These are phyloP conservation scores for Ascochyta lentis DNA, from an alignment of 2,329 filamentous ascomycete genomes.

Conservation along the genomic window DNA sequence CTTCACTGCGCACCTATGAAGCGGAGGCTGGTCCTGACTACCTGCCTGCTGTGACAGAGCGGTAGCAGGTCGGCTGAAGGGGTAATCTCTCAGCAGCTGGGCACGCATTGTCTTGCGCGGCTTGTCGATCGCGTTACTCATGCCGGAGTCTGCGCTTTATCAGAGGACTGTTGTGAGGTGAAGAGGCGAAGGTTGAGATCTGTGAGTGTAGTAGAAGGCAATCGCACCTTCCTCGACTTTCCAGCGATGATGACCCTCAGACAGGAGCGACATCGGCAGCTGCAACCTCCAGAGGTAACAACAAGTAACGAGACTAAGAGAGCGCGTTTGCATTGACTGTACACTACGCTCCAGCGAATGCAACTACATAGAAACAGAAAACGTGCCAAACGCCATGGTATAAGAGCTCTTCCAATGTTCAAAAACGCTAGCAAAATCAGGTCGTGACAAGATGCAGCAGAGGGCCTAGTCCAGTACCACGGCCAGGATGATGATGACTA, in stretches of 20 bases:
- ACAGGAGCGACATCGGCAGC: slow-evolving; percentile 1
- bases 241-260: neutral
- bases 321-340: slow-evolving; percentile 7
- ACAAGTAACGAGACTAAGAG: neutral
- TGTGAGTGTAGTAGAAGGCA: neutral
- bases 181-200: neutral
- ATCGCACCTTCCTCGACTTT: neutral
- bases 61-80: slow-evolving; percentile 4
- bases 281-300: slow-evolving; percentile 1
- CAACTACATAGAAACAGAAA: neutral
- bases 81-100: slow-evolving; percentile 1
- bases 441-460: slow-evolving; percentile 5
- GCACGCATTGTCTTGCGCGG: slow-evolving; percentile 4
- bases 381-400: slow-evolving; percentile 25
- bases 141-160: neutral
- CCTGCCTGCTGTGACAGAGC: neutral
- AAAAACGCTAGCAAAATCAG: slow-evolving; percentile 16
- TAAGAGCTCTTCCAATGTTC: slow-evolving; percentile 14
- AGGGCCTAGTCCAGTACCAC: slow-evolving; percentile 72
- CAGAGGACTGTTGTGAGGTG: neutral
- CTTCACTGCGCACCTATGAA: slow-evolving; percentile 2
- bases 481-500: slow-evolving; percentile 88
- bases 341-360: neutral
- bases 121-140: neutral
- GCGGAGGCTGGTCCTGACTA: slow-evolving; percentile 2